Evolutionary conservation across 768 basidiomycete genomes (phyloP).

Genomic region (Dioszegia hungarica): DNA sequence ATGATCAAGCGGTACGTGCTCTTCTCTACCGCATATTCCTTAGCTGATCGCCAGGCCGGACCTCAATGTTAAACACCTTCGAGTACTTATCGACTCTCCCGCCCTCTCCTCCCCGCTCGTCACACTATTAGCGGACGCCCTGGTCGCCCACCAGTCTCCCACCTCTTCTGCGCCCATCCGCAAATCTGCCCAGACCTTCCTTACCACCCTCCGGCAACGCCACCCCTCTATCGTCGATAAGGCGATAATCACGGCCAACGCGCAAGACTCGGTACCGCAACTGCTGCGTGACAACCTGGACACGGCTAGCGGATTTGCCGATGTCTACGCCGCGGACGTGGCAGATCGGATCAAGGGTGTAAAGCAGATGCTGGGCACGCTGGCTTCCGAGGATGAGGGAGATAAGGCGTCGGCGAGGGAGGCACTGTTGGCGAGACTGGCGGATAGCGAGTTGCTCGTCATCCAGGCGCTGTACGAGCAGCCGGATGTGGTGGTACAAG

Average conservation of each 20-base stretch:
- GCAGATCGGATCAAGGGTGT: constrained; percentile 61
- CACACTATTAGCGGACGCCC: constrained; percentile 4
- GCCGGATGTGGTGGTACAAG: constrained; percentile 53
- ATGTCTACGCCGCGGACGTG: constrained; percentile 57
- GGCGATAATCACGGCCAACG: constrained; percentile 1
- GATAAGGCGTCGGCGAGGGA: constrained; percentile 53
- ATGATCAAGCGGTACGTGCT: constrained; percentile 15
- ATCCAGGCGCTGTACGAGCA: constrained; percentile 63
- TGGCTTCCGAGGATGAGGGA: background rate
- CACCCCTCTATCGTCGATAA: constrained; percentile 30
- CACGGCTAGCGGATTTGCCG: constrained; percentile 17
- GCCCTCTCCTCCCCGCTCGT: constrained; percentile 17
- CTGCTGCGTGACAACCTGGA: constrained; percentile 10
- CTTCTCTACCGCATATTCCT: background rate
- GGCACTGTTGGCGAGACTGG: constrained; percentile 64
- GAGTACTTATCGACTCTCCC: constrained; percentile 6
- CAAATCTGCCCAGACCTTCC: constrained; percentile 12
- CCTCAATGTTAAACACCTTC: background rate
- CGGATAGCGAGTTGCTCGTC: constrained; percentile 62
- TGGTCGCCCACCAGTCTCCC: constrained; percentile 12
- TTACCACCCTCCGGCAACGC: constrained; percentile 27
- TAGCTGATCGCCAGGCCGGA: constrained; percentile 11
- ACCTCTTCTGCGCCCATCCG: background rate
- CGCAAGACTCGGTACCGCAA: background rate
- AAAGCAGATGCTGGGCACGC: constrained; percentile 52